Conservation (phyloP, 345 rosid genomes). For the Raphanus sativus region DNA sequence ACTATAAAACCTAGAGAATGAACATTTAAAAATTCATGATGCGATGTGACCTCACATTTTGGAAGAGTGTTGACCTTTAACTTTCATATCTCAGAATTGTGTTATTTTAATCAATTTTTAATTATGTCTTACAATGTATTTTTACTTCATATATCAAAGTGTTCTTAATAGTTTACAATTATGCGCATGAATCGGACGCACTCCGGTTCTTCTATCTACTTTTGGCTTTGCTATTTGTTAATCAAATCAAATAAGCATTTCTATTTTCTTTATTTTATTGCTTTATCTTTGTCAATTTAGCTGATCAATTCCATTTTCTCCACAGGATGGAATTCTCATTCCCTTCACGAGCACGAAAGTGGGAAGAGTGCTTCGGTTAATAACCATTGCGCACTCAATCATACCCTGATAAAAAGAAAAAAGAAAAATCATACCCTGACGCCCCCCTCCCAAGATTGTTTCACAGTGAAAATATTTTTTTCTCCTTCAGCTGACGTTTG, state of each 20-base stretch:
- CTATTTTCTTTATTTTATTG: background rate
- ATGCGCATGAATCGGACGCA: background rate
- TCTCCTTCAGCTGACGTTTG: background rate
- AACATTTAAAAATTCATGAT: background rate
- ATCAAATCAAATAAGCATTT: background rate
- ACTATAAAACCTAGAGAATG: background rate
- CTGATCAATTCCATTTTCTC: background rate
- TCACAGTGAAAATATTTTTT: background rate
- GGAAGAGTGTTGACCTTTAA: background rate
- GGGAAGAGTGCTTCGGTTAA: background rate
- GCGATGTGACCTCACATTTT: conserved; percentile 9
- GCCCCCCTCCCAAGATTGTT: background rate
- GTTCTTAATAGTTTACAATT: background rate
- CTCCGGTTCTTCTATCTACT: background rate
- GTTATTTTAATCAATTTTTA: background rate
- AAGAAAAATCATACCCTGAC: too few species aligned
- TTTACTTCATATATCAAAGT: background rate
- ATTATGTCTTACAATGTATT: background rate
- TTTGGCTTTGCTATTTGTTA: background rate
- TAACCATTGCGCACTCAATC: background rate
- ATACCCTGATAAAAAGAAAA: too few species aligned
- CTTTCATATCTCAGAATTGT: background rate
- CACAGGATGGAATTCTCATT: background rate
- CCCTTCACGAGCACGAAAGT: background rate
- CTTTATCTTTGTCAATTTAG: background rate